Evolutionary conservation across 2,329 filamentous ascomycete species (phyloP).

Genomic region (Neonectria magnoliae): DNA sequence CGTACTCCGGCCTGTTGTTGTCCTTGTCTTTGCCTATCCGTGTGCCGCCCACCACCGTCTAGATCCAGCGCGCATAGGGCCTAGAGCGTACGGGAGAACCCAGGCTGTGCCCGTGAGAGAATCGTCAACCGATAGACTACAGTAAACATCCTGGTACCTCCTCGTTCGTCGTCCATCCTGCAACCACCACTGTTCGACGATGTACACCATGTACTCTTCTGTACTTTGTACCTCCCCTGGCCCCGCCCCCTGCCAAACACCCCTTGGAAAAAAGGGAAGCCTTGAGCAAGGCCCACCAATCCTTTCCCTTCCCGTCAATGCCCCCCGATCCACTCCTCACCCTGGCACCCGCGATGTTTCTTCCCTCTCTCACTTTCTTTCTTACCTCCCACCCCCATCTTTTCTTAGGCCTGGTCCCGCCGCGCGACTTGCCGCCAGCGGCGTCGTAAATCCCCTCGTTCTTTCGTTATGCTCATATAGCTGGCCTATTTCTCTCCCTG

Average conservation of each 20-base stretch:
- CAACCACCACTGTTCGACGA: background rate
- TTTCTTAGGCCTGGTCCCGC: conserved; percentile 12
- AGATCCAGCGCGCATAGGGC: too few species aligned
- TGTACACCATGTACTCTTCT: background rate
- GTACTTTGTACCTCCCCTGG: background rate
- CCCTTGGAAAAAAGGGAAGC: background rate
- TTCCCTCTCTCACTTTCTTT: conserved; percentile 16
- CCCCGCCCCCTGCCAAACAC: background rate
- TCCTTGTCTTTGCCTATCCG: background rate
- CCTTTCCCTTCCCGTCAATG: conserved; percentile 30
- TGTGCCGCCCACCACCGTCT: too few species aligned
- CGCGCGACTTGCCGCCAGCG: conserved; percentile 41
- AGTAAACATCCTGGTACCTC: background rate
- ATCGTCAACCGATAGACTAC: background rate
- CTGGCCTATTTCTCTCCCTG: conserved; percentile 37
- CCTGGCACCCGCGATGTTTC: conserved; percentile 17
- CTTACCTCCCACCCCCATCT: conserved; percentile 25
- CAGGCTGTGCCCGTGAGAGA: background rate
- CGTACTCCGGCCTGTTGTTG: conserved; percentile 20
- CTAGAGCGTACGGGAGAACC: background rate
- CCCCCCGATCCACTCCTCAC: conserved; percentile 20
- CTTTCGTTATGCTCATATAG: conserved; percentile 44
- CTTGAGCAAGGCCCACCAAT: conserved; percentile 24
- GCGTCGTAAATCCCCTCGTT: conserved; percentile 38
- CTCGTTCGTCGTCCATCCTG: background rate